Evolutionary conservation across 352 stramenopile genomes (phyloP).

Genomic region (Phytopythium delawarense): DNA sequence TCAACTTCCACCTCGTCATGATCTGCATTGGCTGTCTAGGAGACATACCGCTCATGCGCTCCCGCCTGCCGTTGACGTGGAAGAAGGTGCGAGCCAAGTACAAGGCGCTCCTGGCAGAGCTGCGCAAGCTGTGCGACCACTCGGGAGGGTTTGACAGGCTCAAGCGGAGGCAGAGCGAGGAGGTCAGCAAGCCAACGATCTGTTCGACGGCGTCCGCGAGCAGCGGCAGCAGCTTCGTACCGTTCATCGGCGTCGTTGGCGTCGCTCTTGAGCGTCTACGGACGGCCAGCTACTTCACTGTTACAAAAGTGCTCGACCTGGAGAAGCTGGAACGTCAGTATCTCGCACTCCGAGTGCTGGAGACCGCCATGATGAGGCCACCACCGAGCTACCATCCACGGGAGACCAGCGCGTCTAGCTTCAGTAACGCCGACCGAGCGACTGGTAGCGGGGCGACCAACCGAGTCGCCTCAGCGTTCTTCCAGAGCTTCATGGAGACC

Average conservation of each 20-base stretch:
- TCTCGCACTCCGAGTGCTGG: slow-evolving; percentile 36
- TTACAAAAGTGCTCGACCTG: slow-evolving; percentile 37
- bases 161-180: slow-evolving; percentile 41
- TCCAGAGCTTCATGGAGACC: slow-evolving; percentile 15
- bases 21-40: slow-evolving; percentile 68
- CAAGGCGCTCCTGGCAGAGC: slow-evolving; percentile 56
- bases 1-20: slow-evolving; percentile 83
- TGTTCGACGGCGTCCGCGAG: slow-evolving; percentile 1
- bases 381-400: slow-evolving; percentile 9
- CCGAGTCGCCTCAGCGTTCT: neutral
- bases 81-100: slow-evolving; percentile 65
- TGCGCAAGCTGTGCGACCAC: slow-evolving; percentile 66
- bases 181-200: slow-evolving; percentile 25
- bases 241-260: slow-evolving; percentile 70
- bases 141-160: slow-evolving; percentile 68
- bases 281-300: slow-evolving; percentile 37
- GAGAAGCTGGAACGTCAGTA: slow-evolving; percentile 69
- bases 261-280: slow-evolving; percentile 63
- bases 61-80: slow-evolving; percentile 61
- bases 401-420: neutral
- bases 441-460: neutral
- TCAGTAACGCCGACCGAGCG: neutral
- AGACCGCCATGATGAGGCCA: slow-evolving; percentile 34
- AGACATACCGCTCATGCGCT: slow-evolving; percentile 66
- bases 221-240: slow-evolving; percentile 28